These are phyloP conservation scores for Trichoderma afroharzianum DNA, from an alignment of 2,329 filamentous ascomycete species.

Conservation along the genomic window DNA sequence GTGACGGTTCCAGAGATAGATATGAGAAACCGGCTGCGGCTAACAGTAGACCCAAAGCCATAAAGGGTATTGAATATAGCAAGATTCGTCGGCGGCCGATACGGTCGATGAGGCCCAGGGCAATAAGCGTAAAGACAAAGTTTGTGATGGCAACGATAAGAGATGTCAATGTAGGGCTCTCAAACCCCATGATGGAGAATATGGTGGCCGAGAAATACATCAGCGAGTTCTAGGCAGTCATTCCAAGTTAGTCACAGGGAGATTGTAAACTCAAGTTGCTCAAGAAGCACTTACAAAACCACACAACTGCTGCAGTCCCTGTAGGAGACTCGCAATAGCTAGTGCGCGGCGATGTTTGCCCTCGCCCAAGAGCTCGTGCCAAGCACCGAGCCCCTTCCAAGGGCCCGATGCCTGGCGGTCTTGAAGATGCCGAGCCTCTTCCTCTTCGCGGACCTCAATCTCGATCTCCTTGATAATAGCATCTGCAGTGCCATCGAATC, in stretches of 20 bases:
- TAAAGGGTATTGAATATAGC: slow-evolving; percentile 78
- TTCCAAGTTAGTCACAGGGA: neutral
- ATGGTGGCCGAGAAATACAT: slow-evolving; percentile 92
- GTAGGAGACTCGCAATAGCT: slow-evolving; percentile 79
- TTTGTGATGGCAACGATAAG: slow-evolving; percentile 80
- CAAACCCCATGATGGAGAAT: slow-evolving; percentile 73
- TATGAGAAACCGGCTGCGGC: slow-evolving; percentile 71
- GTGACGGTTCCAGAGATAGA: slow-evolving; percentile 44
- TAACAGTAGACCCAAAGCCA: slow-evolving; percentile 68
- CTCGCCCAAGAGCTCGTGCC: slow-evolving; percentile 53
- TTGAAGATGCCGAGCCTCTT: slow-evolving; percentile 44
- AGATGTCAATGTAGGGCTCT: slow-evolving; percentile 73
- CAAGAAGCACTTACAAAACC: slow-evolving; percentile 61
- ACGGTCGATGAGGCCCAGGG: slow-evolving; percentile 72
- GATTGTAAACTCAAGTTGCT: neutral
- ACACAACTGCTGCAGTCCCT: slow-evolving; percentile 83
- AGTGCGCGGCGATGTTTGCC: slow-evolving; percentile 70
- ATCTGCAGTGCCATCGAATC: slow-evolving; percentile 49
- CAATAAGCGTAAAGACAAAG: slow-evolving; percentile 72
- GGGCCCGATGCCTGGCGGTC: slow-evolving; percentile 26
- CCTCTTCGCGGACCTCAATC: slow-evolving; percentile 68
- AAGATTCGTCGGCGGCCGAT: slow-evolving; percentile 77
- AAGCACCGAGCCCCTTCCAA: slow-evolving; percentile 43
- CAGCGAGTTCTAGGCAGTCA: slow-evolving; percentile 62
- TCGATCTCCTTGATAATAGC: slow-evolving; percentile 66